Conservation (phyloP, 345 rosid genomes). For the Acer yangbiense region DNA sequence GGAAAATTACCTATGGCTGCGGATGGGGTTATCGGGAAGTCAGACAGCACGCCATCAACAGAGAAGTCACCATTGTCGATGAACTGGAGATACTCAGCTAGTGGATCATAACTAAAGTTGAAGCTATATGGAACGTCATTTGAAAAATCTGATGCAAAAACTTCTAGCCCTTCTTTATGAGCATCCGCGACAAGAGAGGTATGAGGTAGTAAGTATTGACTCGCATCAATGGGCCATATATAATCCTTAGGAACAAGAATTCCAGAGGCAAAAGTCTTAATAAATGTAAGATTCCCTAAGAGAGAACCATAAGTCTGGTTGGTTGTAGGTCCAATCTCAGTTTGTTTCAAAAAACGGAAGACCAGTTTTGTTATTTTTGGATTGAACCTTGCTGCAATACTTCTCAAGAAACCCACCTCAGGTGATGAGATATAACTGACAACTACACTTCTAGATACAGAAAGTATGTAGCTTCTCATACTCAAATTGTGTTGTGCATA, state of each 20-base stretch:
- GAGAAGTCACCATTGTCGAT: conserved; percentile 80
- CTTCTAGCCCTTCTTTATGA: conserved; percentile 82
- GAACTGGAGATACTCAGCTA: conserved; percentile 65
- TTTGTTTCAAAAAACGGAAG: conserved; percentile 57
- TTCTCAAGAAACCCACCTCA: conserved; percentile 68
- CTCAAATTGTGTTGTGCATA: conserved; percentile 71
- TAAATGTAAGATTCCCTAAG: conserved; percentile 55
- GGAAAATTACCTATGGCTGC: conserved; percentile 57
- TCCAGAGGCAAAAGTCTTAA: conserved; percentile 96
- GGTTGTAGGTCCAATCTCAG: conserved; percentile 63
- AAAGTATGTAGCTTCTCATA: conserved; percentile 60
- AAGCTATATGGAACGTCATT: conserved; percentile 71
- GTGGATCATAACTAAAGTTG: conserved; percentile 85
- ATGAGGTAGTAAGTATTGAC: conserved; percentile 50
- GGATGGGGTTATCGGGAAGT: conserved; percentile 85
- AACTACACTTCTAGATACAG: conserved; percentile 45
- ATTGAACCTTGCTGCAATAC: conserved; percentile 48
- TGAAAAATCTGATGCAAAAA: conserved; percentile 77
- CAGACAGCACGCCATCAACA: conserved; percentile 86
- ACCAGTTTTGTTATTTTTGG: conserved; percentile 53
- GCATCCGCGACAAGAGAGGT: conserved; percentile 74
- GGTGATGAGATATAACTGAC: conserved; percentile 81
- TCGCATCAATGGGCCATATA: conserved; percentile 63
- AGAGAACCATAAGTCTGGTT: conserved; percentile 77
- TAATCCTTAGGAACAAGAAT: conserved; percentile 80